Percentiles rank a stretch among this genome's conserved stretches.
phyloP scores from a whole-genome alignment of 2,329 filamentous ascomycete species.

The Penicillium occitanis region DNA sequence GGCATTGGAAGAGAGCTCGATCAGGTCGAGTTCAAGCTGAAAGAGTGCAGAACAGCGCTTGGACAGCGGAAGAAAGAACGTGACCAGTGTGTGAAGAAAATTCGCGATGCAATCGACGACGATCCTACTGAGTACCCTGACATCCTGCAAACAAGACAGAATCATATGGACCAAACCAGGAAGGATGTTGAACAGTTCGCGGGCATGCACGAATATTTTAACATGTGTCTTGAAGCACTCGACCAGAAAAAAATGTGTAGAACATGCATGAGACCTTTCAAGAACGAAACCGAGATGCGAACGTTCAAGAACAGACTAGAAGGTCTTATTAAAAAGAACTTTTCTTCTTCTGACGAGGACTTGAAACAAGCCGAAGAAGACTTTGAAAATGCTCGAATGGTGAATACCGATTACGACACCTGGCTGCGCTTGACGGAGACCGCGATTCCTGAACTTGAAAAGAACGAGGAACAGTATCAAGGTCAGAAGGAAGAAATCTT shows the following conservation, averaged over 20 bases:
- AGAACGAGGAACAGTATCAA: constrained; percentile 63
- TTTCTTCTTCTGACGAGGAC: constrained; percentile 61
- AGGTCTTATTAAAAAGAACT: constrained; percentile 50
- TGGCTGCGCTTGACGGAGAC: constrained; percentile 65
- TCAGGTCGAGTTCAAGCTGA: constrained; percentile 72
- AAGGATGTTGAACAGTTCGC: constrained; percentile 68
- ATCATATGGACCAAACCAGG: constrained; percentile 52
- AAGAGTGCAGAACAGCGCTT: constrained; percentile 62
- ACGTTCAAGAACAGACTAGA: constrained; percentile 66
- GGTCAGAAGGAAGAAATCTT: constrained; percentile 62
- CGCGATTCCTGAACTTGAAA: constrained; percentile 69
- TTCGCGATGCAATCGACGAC: constrained; percentile 59
- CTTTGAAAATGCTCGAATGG: constrained; percentile 62
- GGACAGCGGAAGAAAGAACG: constrained; percentile 65
- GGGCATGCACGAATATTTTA: constrained; percentile 70
- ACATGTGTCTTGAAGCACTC: constrained; percentile 64
- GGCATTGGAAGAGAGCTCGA: constrained; percentile 69
- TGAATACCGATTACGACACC: constrained; percentile 69
- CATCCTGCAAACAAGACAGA: constrained; percentile 53
- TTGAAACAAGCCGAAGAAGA: constrained; percentile 63
- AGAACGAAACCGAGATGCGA: constrained; percentile 60
- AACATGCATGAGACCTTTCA: constrained; percentile 71
- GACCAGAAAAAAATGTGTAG: constrained; percentile 71
- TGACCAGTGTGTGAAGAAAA: constrained; percentile 60
- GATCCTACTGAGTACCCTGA: constrained; percentile 54